Base-by-base conservation (phyloP, 805 yeast species). In the Kodamaea nitidulidarum region DNA sequence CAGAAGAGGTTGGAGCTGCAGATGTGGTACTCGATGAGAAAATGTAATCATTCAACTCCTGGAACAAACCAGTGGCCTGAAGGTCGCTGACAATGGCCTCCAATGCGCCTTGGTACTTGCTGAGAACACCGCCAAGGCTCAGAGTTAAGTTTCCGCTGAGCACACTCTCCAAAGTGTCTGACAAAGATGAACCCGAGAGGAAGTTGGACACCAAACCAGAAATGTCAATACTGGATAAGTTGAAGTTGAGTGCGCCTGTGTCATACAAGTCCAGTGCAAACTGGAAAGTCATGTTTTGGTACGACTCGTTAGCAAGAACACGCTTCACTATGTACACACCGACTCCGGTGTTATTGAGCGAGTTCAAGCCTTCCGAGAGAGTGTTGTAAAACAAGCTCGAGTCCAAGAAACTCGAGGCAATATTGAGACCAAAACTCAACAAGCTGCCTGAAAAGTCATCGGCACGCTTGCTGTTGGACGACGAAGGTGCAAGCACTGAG, bases 271-370 rank as follows among this genome's bases (percentile, higher is more conserved):
- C 65, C 11, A 49, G 37, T n/a, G 53, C 45, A n/a, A 65, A 52
- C 12, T 47, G 49, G 2, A 55, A 69, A 2, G 70, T 61, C 60
- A 65, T 53, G 42, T 64, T 62, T 15, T 59, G 55, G 46, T 67
- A 67, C 3, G 52, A 48, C 41, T 58, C 60, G 40, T 60, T 52
- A 9, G 67, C 58, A 29, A 68, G 44, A 41, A 64, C 53, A 28
- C 59, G 44, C 48, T 68, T 65, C n/a, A 62, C 49, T 8, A 60
- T 55, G 47, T 65, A 62, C 8, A 65, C 64, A 12, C 58, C 61
- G 34, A 68, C 52, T 10, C 67, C 69, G 4, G 73, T 67, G 43
- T 66, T 63, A 51, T 68, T 68, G 40, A 68, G 56, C 7, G 71
- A 68, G 32, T 52, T 47, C 27, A 62, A 46, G 8, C 52, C 40